Base-by-base conservation (phyloP, 2,329 filamentous ascomycete species). In the Scleromitrula shiraiana region DNA sequence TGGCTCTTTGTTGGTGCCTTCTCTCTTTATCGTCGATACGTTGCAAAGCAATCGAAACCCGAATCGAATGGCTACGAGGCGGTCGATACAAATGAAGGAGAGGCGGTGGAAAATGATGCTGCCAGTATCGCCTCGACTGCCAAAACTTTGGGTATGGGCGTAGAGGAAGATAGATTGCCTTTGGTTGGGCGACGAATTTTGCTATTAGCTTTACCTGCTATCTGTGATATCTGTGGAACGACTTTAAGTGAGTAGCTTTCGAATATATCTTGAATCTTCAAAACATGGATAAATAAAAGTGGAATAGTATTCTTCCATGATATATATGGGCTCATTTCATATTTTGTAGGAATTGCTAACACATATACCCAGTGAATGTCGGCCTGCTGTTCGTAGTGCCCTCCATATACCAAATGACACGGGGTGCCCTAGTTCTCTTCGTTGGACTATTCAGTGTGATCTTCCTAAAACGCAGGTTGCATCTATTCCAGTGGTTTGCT, bases 401-500 rank as follows among this genome's bases (percentile, higher is more conserved):
- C 1, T 94, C 88, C 52, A 96, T 98, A 62, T 98, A 96, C 69
- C 93, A 98, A 70, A 98, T 98, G 93, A 97, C 91, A 1, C 77
- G 93, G 50, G 93, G 93, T 7, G 93, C 93, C 0, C 75, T 98
- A 35, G 91, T 98, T 3, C 75, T 98, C 6, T 98, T 98, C 59
- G 93, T 98, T 17, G 93, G 93, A 0, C 71, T 97, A 0, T 96
- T 98, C 70, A 95, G 89, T 62, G 90, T 98, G 23, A 61, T 95
- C 10, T 97, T 98, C 66, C 73, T 98, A 49, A 83, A 80, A 60
- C 80, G 88, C 40, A 83, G 80, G 57, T 74, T 98, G 27, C 78
- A 82, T 52, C 64, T 85, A n/a, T 96, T 91, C 71, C 93, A 98
- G 66, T 98, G 93, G 93, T 71, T 87, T 50, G 86, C 88, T 5